phyloP scores from a whole-genome alignment of 768 basidiomycete genomes.

The Termitomyces sp. region DNA sequence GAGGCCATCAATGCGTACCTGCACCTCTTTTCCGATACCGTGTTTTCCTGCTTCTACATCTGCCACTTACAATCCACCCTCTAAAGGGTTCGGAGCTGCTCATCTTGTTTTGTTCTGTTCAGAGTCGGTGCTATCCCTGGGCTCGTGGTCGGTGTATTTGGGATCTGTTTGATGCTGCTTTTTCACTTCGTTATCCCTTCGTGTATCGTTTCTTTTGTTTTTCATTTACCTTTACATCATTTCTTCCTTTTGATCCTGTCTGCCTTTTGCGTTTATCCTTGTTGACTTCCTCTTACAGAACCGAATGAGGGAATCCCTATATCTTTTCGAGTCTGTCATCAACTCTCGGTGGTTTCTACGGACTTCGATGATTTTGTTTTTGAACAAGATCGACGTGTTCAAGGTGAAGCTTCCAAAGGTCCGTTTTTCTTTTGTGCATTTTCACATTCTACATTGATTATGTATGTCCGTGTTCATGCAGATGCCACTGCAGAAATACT shows the following conservation, averaged over 20 bases:
- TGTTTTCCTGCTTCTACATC: too few relatives aligned
- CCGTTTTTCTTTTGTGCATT: neutral
- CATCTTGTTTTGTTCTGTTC: too few relatives aligned
- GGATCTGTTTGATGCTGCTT: neutral
- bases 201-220: neutral
- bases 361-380: slow-evolving; percentile 86
- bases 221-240: neutral
- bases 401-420: slow-evolving; percentile 60
- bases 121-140: too few relatives aligned
- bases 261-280: too few relatives aligned
- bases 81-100: too few relatives aligned
- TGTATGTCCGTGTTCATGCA: slow-evolving; percentile 16
- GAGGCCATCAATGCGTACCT: too few relatives aligned
- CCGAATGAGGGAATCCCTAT: slow-evolving; percentile 89
- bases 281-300: slow-evolving; percentile 49
- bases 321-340: slow-evolving; percentile 61
- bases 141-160: too few relatives aligned
- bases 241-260: neutral
- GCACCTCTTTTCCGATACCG: too few relatives aligned
- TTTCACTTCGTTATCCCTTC: neutral
- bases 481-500: slow-evolving; percentile 74
- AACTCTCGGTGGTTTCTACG: slow-evolving; percentile 75
- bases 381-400: slow-evolving; percentile 95
- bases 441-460: neutral
- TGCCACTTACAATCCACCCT: too few relatives aligned